Evolutionary conservation across 192 early-diverging fungal genomes (phyloP).

Genomic region (Coemansia erecta): DNA sequence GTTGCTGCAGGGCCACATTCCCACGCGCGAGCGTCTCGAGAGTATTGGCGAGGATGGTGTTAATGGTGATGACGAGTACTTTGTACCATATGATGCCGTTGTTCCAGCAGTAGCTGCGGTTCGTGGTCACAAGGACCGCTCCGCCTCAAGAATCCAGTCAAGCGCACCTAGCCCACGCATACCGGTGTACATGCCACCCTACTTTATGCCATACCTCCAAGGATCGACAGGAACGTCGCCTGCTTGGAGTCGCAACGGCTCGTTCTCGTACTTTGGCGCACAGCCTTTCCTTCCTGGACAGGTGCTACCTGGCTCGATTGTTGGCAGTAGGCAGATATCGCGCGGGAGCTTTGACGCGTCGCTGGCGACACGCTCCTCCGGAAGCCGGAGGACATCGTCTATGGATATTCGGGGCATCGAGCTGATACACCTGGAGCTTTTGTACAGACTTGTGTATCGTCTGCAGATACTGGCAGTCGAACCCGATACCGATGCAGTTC

Average conservation of each 20-base stretch:
- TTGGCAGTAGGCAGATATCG: conserved; percentile 18
- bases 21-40: conserved; percentile 25
- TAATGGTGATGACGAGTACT: conserved; percentile 6
- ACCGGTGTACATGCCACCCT: conserved; percentile 28
- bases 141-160: background rate
- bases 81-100: background rate
- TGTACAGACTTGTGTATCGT: conserved; percentile 39
- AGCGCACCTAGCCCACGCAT: conserved; percentile 15
- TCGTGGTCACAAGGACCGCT: conserved; percentile 16
- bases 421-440: conserved; percentile 32
- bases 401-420: conserved; percentile 7
- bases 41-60: conserved; percentile 43
- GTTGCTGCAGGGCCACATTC: conserved; percentile 27
- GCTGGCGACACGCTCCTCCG: conserved; percentile 12
- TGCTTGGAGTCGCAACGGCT: conserved; percentile 38
- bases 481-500: conserved; percentile 20
- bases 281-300: conserved; percentile 10
- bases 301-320: conserved; percentile 8
- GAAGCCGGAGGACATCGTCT: background rate
- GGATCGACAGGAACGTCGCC: conserved; percentile 6
- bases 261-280: conserved; percentile 22
- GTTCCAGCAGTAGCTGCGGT: background rate
- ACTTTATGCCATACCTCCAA: conserved; percentile 22
- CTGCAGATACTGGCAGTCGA: conserved; percentile 44
- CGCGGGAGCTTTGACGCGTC: conserved; percentile 30